Evolutionary conservation across 2,329 filamentous ascomycete genomes (phyloP).

Genomic region (Phaeosphaeriaceae sp.): DNA sequence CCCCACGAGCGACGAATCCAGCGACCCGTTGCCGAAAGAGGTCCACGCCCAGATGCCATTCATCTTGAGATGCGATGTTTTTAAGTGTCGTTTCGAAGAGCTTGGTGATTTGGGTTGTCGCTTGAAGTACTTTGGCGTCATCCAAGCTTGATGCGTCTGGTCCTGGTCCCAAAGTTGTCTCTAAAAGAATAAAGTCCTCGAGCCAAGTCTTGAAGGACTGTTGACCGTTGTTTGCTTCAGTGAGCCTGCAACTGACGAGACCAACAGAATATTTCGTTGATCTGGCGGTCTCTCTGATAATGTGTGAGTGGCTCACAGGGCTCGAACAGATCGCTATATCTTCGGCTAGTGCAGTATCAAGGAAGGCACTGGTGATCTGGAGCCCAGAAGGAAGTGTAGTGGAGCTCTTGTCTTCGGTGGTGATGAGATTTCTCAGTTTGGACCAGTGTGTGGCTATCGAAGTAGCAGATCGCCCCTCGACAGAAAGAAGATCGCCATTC

Average conservation of each 20-base stretch:
- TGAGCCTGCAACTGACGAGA: background rate
- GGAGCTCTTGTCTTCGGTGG: background rate
- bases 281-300: background rate
- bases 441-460: slow-evolving; percentile 12
- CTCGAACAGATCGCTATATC: background rate
- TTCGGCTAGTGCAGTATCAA: background rate
- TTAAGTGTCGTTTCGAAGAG: slow-evolving; percentile 15
- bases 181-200: slow-evolving; percentile 6
- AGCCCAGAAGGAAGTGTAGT: background rate
- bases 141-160: background rate
- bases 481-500: slow-evolving; percentile 4
- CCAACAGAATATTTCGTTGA: background rate
- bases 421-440: background rate
- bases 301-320: background rate
- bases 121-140: background rate
- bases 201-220: slow-evolving; percentile 1
- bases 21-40: slow-evolving; percentile 14
- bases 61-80: slow-evolving; percentile 16
- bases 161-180: slow-evolving; percentile 4
- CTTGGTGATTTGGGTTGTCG: background rate
- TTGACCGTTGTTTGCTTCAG: background rate
- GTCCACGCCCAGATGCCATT: slow-evolving; percentile 16
- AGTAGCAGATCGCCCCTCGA: background rate
- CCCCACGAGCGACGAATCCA: slow-evolving; percentile 13
- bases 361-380: background rate